A percentile compares a stretch with the other conserved stretches of the same genome.
Evolutionary conservation across 768 basidiomycete species (phyloP).

Genomic region (Collybiopsis confluens): DNA sequence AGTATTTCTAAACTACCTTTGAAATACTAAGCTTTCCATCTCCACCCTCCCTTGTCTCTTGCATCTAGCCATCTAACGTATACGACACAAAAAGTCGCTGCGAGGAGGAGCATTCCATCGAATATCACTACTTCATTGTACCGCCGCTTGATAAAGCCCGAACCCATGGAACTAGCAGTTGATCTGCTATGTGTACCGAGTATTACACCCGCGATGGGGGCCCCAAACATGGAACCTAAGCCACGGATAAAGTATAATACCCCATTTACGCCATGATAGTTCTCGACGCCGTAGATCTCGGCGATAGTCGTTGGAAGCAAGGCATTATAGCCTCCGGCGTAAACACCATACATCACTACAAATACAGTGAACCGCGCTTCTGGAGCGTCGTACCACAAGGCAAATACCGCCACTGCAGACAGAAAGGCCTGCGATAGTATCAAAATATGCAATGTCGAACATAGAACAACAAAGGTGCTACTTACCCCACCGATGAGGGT

Average conservation of each 20-base stretch:
- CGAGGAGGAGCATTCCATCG: slow-evolving; percentile 30
- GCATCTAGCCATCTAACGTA: slow-evolving; percentile 41
- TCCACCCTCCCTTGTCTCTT: slow-evolving; percentile 32
- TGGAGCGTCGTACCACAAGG: slow-evolving; percentile 37
- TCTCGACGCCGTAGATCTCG: slow-evolving; percentile 38
- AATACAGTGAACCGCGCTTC: slow-evolving; percentile 35
- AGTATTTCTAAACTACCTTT: no score
- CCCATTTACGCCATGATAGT: slow-evolving; percentile 38
- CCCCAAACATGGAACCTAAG: slow-evolving; percentile 34
- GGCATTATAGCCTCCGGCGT: slow-evolving; percentile 41
- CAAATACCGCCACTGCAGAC: slow-evolving; percentile 33
- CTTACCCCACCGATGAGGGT: slow-evolving; percentile 24
- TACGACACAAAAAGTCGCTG: slow-evolving; percentile 31
- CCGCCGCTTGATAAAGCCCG: slow-evolving; percentile 18
- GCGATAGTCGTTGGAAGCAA: slow-evolving; percentile 39
- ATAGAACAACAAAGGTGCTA: slow-evolving; percentile 29
- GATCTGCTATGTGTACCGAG: slow-evolving; percentile 28
- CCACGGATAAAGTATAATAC: slow-evolving; percentile 39
- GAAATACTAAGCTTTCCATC: slow-evolving; percentile 31
- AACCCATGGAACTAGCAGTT: neutral
- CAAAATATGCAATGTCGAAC: neutral
- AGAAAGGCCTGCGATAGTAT: slow-evolving; percentile 28
- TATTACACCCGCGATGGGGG: slow-evolving; percentile 38
- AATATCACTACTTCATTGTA: slow-evolving; percentile 36
- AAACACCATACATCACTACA: slow-evolving; percentile 36